Evolutionary conservation across 2,329 filamentous ascomycete species (phyloP).

Genomic region (Sclerotinia nivalis): DNA sequence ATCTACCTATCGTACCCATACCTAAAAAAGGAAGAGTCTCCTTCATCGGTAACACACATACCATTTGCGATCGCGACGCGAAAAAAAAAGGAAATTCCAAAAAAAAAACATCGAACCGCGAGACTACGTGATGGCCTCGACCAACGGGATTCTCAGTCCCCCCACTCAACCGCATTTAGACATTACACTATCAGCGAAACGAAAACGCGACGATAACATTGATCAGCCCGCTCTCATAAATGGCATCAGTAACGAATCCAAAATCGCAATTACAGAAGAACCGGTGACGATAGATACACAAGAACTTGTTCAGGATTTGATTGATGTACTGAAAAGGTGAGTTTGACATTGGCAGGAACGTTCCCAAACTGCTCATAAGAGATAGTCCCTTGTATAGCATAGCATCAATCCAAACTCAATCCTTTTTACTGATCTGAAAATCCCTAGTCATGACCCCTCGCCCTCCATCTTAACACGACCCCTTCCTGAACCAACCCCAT

Average conservation of each 20-base stretch:
- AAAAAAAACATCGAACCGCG: conserved; percentile 23
- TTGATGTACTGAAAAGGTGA: conserved; percentile 48
- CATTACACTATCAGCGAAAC: conserved; percentile 50
- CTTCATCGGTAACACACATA: conserved; percentile 23
- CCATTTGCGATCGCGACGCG: conserved; percentile 31
- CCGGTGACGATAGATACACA: conserved; percentile 40
- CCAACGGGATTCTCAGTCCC: conserved; percentile 48
- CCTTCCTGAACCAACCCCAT: conserved; percentile 47
- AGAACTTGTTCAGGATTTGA: conserved; percentile 46
- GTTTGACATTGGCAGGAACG: conserved; percentile 28
- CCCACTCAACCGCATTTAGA: conserved; percentile 36
- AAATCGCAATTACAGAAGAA: conserved; percentile 27
- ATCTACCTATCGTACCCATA: conserved; percentile 9
- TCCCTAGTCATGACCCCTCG: conserved; percentile 53
- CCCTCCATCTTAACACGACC: conserved; percentile 58
- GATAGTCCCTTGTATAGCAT: conserved; percentile 18
- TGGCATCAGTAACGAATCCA: conserved; percentile 32
- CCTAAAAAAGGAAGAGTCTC: conserved; percentile 7
- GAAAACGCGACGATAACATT: conserved; percentile 58
- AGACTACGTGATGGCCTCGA: conserved; percentile 38
- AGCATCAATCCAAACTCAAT: conserved; percentile 21
- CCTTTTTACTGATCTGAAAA: conserved; percentile 33
- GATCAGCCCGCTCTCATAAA: conserved; percentile 40
- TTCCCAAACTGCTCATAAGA: not conserved
- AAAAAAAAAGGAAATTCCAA: conserved; percentile 25